These are phyloP conservation scores for Trichoderma aggressivum DNA, from an alignment of 2,329 filamentous ascomycete species.

Conservation along the genomic window DNA sequence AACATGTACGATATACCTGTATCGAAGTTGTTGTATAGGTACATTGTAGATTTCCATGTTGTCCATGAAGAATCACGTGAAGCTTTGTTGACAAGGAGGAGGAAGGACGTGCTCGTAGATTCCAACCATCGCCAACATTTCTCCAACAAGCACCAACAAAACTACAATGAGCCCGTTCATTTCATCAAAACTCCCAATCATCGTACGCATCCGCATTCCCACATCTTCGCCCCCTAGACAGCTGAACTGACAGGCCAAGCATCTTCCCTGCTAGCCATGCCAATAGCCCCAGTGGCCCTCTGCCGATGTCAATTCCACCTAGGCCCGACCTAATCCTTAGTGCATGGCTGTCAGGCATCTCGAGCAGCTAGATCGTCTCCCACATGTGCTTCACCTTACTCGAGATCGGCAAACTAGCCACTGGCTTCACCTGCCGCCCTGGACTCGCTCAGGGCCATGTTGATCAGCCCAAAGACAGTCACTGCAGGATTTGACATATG, in stretches of 20 bases:
- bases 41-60: neutral
- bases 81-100: neutral
- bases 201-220: neutral
- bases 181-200: neutral
- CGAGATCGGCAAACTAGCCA: neutral
- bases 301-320: slow-evolving; percentile 14
- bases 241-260: neutral
- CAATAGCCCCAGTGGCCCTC: neutral
- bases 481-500: neutral
- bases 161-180: no score
- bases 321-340: neutral
- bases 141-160: neutral
- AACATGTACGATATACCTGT: no score
- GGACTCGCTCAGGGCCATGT: neutral
- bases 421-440: neutral
- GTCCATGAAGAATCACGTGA: neutral
- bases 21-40: neutral
- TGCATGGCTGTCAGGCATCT: neutral
- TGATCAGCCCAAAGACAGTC: neutral
- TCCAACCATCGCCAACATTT: neutral
- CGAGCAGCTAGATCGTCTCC: neutral
- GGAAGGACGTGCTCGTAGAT: neutral
- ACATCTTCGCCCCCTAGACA: neutral
- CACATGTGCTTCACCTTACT: neutral
- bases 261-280: slow-evolving; percentile 6